These are phyloP conservation scores for Fraxinus anomala DNA, from an alignment of 257 asterid species.

Conservation along the genomic window DNA sequence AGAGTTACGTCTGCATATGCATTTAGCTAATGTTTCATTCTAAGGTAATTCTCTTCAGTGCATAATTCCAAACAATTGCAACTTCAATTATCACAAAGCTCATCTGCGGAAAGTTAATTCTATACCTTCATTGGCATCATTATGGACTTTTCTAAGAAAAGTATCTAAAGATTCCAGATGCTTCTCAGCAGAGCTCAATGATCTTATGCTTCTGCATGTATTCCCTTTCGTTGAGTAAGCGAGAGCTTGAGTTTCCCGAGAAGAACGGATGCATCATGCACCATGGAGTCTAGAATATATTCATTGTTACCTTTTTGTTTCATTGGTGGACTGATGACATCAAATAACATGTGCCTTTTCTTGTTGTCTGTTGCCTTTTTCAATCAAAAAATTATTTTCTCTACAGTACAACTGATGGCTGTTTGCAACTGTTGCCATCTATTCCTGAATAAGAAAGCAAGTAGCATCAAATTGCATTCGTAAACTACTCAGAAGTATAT, in stretches of 20 bases:
- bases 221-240: conserved; percentile 32
- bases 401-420: conserved; percentile 33
- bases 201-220: conserved; percentile 32
- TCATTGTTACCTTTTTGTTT: conserved; percentile 30
- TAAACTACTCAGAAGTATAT: not conserved
- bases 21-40: not conserved
- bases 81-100: not conserved
- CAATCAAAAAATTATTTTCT: conserved; percentile 30
- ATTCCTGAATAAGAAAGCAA: conserved; percentile 32
- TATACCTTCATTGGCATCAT: conserved; percentile 22
- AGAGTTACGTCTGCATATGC: not conserved
- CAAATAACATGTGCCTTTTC: conserved; percentile 28
- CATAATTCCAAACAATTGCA: not conserved
- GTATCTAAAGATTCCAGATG: conserved; percentile 66
- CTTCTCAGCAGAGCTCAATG: conserved; percentile 43
- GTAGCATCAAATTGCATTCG: not conserved
- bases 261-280: conserved; percentile 24
- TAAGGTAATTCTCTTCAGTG: too few relatives aligned
- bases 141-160: conserved; percentile 56
- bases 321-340: conserved; percentile 21
- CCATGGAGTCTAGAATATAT: not conserved
- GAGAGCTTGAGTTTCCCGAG: conserved; percentile 18
- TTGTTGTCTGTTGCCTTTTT: conserved; percentile 28
- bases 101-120: conserved; percentile 12
- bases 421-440: conserved; percentile 43